Base-by-base conservation (phyloP, 106 monocot genomes). In the Posidonia australis region DNA sequence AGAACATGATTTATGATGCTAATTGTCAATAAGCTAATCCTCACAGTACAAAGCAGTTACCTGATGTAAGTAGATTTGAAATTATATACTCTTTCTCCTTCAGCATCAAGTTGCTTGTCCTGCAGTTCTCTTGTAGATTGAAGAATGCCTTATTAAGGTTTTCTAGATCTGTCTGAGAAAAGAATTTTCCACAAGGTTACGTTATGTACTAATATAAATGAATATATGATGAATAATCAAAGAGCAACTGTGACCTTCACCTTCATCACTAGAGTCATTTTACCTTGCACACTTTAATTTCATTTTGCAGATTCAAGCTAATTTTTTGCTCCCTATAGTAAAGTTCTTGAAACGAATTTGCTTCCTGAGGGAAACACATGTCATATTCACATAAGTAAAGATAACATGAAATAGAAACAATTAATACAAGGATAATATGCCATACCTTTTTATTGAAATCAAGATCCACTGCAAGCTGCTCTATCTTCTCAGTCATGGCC, bases 61-160 rank as follows among this genome's bases (percentile, higher is more conserved):
- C 89, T 60, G 75, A 75, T 13, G 31, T 20, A 19, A 79, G 56
- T 75, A 89, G 72, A 41, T 62, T 80, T 47, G 85, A 80, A 45
- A 89, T 89, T 22, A 82, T 78, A 46, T 67, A 74, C 11, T 89
- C 89, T 67, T 85, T 89, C 69, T 89, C 85, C 73, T 80, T 78
- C 44, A 85, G 54, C 56, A 77, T 60, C 10, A 51, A 23, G 56
- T 60, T 73, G 5, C 49, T 77, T 64, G 18, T 72, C 21, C 26
- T 64, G n/a, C 75, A 41, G 45, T 60, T 48, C 75, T 82, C 72
- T 79, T 88, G 66, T 62, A 84, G 76, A 69, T 79, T 70, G 54
- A 41, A 48, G 36, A 73, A 67, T 9, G 58, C 77, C 62, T 20
- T 77, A 53, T 67, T 79, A 44, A 60, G 62, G 13, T 42, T 69